phyloP scores from a whole-genome alignment of 2,329 filamentous ascomycete genomes.

The Trichoderma cornu-damae region DNA sequence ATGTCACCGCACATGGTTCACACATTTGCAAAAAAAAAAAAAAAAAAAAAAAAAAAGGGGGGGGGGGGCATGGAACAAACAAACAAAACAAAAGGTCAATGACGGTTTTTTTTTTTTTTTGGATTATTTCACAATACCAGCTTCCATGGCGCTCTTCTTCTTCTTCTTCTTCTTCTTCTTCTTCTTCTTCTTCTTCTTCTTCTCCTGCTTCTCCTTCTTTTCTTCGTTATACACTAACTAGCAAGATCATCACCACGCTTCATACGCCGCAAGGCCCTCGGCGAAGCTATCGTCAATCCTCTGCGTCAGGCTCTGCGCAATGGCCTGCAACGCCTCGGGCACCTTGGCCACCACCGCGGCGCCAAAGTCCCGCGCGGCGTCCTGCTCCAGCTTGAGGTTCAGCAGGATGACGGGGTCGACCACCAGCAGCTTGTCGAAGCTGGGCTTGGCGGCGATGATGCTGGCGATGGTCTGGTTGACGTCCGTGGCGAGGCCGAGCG shows the following conservation, averaged over 20 bases:
- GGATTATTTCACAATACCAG: too few relatives aligned
- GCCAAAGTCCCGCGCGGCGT: conserved; percentile 37
- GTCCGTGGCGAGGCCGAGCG: conserved; percentile 32
- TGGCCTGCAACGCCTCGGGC: conserved; percentile 29
- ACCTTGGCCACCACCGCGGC: conserved; percentile 38
- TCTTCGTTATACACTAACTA: not conserved
- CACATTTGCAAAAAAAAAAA: too few relatives aligned
- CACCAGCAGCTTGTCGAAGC: conserved; percentile 41
- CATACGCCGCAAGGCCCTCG: conserved; percentile 29
- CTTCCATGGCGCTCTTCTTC: too few relatives aligned
- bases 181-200: too few relatives aligned
- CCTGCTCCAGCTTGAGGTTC: conserved; percentile 38
- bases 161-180: too few relatives aligned
- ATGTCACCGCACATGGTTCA: not conserved
- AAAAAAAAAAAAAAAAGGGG: too few relatives aligned
- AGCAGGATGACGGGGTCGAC: conserved; percentile 41
- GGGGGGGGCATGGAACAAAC: too few relatives aligned
- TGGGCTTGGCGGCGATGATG: conserved; percentile 38
- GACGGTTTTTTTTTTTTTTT: too few relatives aligned
- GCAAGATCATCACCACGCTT: not conserved
- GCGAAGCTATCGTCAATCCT: conserved; percentile 38
- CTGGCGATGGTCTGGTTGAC: conserved; percentile 37
- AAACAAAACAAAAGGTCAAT: not conserved
- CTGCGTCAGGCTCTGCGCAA: conserved; percentile 34
- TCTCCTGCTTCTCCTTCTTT: not conserved